Evolutionary conservation across 164 flowering plant genomes (phyloP).

Genomic region (Sedum album): DNA sequence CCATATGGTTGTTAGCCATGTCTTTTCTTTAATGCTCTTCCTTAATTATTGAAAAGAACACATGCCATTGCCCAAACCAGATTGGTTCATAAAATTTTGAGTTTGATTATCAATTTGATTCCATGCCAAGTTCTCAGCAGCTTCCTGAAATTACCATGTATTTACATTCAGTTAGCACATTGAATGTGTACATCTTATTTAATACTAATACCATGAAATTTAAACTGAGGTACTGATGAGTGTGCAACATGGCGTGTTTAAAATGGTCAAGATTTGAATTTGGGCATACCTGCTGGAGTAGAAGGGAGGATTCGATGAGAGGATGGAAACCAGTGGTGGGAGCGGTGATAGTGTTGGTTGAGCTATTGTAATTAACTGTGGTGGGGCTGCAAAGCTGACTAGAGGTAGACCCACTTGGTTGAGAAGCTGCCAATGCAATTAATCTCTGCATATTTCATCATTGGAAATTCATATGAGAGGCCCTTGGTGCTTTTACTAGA

Average conservation of each 20-base stretch:
- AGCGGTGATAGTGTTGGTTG: conserved; percentile 13
- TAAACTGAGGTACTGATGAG: too few relatives aligned
- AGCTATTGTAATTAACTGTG: conserved; percentile 17
- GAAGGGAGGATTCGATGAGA: conserved; percentile 24
- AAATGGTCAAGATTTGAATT: neutral
- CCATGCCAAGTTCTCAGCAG: conserved; percentile 34
- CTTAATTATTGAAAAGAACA: conserved; percentile 32
- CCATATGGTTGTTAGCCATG: conserved; percentile 25
- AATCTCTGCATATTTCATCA: conserved; percentile 23
- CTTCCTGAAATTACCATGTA: conserved; percentile 40
- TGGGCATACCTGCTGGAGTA: conserved; percentile 35
- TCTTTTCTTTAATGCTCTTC: conserved; percentile 15
- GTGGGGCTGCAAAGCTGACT: conserved; percentile 30
- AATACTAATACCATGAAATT: too few relatives aligned
- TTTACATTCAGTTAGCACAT: neutral
- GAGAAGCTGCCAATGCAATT: conserved; percentile 13
- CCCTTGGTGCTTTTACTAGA: neutral
- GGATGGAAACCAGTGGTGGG: conserved; percentile 24
- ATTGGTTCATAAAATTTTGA: conserved; percentile 38
- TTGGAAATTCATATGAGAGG: neutral
- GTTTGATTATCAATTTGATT: conserved; percentile 42
- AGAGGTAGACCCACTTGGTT: conserved; percentile 9
- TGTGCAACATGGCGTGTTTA: too few relatives aligned
- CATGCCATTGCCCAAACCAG: conserved; percentile 40
- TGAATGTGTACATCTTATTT: too few relatives aligned